Evolutionary conservation across 305 asterid species (phyloP).

Genomic region (Fraxinus velutina): DNA sequence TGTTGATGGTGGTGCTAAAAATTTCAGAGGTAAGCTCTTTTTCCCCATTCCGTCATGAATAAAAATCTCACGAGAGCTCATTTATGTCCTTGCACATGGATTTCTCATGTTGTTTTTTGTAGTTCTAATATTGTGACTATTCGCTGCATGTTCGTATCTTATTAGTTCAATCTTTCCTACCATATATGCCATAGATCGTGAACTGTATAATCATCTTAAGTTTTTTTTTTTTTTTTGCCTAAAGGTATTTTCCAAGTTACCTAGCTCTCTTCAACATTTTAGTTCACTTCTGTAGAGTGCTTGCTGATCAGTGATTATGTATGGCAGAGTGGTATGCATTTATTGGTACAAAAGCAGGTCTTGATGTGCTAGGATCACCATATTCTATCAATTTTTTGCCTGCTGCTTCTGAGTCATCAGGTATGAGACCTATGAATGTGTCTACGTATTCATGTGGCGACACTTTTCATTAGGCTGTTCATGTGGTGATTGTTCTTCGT

Average conservation of each 20-base stretch:
- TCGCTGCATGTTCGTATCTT: background rate
- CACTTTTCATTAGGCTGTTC: conserved; percentile 89
- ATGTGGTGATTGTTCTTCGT: conserved; percentile 92
- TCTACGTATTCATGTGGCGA: conserved; percentile 85
- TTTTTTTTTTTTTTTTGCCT: no score
- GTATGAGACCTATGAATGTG: conserved; percentile 84
- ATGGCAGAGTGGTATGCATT: conserved; percentile 86
- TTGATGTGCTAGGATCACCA: conserved; percentile 85
- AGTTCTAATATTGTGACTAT: background rate
- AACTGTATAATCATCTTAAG: background rate
- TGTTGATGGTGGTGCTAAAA: conserved; percentile 88
- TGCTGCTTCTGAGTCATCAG: conserved; percentile 58
- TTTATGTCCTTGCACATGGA: background rate
- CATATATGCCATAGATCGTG: background rate
- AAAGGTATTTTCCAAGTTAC: background rate
- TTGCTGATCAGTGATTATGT: conserved; percentile 24
- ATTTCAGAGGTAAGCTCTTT: conserved; percentile 56
- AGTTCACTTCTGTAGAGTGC: background rate
- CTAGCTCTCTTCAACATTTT: background rate
- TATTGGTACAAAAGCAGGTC: conserved; percentile 66
- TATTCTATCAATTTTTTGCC: conserved; percentile 74
- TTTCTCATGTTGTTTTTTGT: background rate
- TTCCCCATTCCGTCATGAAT: background rate
- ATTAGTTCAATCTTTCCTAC: background rate
- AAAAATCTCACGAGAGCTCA: background rate